Conservation (phyloP, 805 yeast species). For the Sugiyamaella smithiae region DNA sequence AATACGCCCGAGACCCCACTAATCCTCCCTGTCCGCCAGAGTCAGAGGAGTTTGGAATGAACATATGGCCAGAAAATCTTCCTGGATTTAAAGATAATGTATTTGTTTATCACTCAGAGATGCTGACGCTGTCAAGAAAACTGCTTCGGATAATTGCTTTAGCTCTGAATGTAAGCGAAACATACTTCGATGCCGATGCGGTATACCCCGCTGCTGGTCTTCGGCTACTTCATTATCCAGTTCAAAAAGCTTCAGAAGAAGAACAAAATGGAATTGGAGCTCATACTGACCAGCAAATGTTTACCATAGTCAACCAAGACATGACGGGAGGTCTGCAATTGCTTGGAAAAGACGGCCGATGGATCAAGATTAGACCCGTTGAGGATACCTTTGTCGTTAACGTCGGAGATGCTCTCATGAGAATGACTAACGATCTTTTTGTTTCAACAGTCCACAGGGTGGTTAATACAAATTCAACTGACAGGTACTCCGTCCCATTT, state of each 20-base stretch:
- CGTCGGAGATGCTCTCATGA: conserved; percentile 33
- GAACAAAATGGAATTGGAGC: neutral
- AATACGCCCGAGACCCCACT: neutral
- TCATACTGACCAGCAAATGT: neutral
- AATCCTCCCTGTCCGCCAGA: neutral
- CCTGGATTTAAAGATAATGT: neutral
- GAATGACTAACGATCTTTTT: conserved; percentile 40
- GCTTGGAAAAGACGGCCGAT: neutral
- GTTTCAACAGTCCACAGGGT: conserved; percentile 40
- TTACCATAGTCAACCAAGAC: neutral
- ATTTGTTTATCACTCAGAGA: neutral
- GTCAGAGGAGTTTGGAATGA: neutral
- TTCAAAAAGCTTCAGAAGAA: neutral
- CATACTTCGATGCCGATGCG: neutral
- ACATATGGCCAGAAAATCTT: neutral
- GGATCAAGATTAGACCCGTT: neutral
- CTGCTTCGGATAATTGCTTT: neutral
- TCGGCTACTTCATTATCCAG: neutral
- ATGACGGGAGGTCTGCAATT: neutral
- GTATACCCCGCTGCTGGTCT: conserved; percentile 7
- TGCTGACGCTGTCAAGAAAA: neutral
- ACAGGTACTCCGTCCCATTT: conserved; percentile 35
- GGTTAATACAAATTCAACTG: conserved; percentile 21
- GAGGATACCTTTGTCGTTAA: neutral
- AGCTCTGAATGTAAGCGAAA: neutral